Conservation (phyloP, 2,329 filamentous ascomycete genomes). For the Diplodia intermedia region DNA sequence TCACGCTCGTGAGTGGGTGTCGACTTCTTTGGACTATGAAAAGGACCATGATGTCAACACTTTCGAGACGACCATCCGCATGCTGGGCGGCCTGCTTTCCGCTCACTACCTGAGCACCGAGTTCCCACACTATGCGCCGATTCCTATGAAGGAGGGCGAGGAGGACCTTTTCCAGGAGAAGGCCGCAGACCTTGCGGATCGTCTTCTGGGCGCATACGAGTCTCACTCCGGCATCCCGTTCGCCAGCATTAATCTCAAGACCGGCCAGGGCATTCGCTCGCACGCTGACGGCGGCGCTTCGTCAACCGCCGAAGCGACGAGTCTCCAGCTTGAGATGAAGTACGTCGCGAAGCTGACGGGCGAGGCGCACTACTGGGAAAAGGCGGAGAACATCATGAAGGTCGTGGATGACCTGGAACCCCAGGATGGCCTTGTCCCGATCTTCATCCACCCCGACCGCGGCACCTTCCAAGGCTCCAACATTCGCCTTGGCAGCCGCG, state of each 20-base stretch:
- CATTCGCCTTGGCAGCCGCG: slow-evolving; percentile 89
- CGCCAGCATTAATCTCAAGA: slow-evolving; percentile 86
- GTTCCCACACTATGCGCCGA: slow-evolving; percentile 79
- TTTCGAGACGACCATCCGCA: slow-evolving; percentile 97
- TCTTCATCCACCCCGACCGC: slow-evolving; percentile 81
- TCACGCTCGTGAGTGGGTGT: slow-evolving; percentile 88
- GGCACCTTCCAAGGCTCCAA: slow-evolving; percentile 84
- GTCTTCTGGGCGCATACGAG: slow-evolving; percentile 86
- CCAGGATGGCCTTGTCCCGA: slow-evolving; percentile 85
- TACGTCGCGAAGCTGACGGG: slow-evolving; percentile 95
- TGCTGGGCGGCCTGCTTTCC: slow-evolving; percentile 90
- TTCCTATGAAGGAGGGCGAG: slow-evolving; percentile 72
- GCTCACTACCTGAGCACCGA: slow-evolving; percentile 92
- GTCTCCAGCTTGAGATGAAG: slow-evolving; percentile 94
- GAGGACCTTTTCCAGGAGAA: slow-evolving; percentile 97
- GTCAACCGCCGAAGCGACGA: slow-evolving; percentile 92
- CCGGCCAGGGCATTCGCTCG: slow-evolving; percentile 75
- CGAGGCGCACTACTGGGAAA: slow-evolving; percentile 90
- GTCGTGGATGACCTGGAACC: slow-evolving; percentile 83
- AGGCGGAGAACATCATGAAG: slow-evolving; percentile 88
- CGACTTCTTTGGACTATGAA: slow-evolving; percentile 80
- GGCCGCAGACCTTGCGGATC: slow-evolving; percentile 88
- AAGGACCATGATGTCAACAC: slow-evolving; percentile 96
- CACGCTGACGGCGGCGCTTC: slow-evolving; percentile 87
- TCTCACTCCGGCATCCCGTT: slow-evolving; percentile 86